phyloP scores from a whole-genome alignment of 129 eudicot species.

The Helichrysum umbraculigerum region DNA sequence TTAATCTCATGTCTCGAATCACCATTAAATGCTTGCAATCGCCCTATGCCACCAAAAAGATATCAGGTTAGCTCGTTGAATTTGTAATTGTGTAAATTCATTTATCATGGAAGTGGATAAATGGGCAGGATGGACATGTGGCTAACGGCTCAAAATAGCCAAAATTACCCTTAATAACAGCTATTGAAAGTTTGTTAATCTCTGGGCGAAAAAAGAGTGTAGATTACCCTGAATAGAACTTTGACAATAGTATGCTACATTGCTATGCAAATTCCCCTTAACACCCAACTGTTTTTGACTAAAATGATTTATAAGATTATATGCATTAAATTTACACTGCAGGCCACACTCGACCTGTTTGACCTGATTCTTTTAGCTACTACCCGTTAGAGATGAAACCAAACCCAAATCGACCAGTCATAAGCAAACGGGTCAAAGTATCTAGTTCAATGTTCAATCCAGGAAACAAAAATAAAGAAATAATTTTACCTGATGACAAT shows the following conservation, averaged over 20 bases:
- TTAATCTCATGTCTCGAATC: constrained; percentile 82
- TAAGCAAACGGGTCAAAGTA: not conserved
- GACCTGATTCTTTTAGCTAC: not conserved
- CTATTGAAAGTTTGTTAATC: no score
- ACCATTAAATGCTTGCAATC: constrained; percentile 82
- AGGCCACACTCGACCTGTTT: not conserved
- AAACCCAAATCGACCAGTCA: not conserved
- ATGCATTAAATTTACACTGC: not conserved
- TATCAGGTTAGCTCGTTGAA: not conserved
- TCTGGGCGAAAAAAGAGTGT: no score
- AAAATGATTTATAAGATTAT: not conserved
- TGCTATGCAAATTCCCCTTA: not conserved
- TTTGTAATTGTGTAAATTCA: not conserved
- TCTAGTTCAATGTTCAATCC: not conserved
- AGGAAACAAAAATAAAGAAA: not conserved
- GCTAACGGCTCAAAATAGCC: not conserved
- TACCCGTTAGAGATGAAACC: not conserved
- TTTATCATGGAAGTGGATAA: not conserved
- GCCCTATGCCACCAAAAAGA: constrained; percentile 43
- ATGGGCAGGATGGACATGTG: not conserved
- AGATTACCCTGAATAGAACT: no score
- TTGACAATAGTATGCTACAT: not conserved
- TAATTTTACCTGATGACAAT: constrained; percentile 72
- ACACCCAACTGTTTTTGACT: not conserved
- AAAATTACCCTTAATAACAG: no score